phyloP scores from a whole-genome alignment of 1,284 basidiomycete genomes.

The Marasmius tenuissimus region DNA sequence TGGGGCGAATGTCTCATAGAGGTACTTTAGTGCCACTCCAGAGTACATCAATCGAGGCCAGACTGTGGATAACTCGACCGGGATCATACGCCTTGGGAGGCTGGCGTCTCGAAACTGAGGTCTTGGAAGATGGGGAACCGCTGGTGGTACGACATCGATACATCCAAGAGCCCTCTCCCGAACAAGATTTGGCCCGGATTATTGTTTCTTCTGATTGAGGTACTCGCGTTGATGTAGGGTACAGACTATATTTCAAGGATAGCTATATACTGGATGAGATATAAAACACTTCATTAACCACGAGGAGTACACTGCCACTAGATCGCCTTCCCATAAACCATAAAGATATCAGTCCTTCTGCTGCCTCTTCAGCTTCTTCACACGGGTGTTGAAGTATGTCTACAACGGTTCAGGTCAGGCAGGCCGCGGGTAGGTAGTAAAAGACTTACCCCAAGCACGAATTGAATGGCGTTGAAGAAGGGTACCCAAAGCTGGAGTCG shows the following conservation, averaged over 20 bases:
- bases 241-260: conserved; percentile 13
- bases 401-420: conserved; percentile 24
- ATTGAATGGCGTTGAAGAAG: conserved; percentile 72
- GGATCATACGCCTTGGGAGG: conserved; percentile 64
- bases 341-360: conserved; percentile 36
- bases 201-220: conserved; percentile 36
- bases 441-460: conserved; percentile 59
- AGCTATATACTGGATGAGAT: conserved; percentile 13
- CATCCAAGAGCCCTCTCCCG: conserved; percentile 43
- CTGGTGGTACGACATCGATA: conserved; percentile 45
- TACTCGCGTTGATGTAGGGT: conserved; percentile 5
- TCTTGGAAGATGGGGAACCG: conserved; percentile 42
- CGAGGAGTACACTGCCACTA: neutral
- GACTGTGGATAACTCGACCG: conserved; percentile 58
- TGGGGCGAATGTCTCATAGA: conserved; percentile 60
- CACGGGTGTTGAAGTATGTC: conserved; percentile 73
- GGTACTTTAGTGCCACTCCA: conserved; percentile 54
- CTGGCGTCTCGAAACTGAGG: conserved; percentile 68
- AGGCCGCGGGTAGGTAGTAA: conserved; percentile 5
- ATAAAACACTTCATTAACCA: neutral
- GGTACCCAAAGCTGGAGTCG: conserved; percentile 64
- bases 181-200: conserved; percentile 37
- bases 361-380: conserved; percentile 61
- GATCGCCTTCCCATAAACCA: neutral
- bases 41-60: conserved; percentile 41